Percentiles rank a stretch among this genome's conserved stretches.
Conservation (phyloP, 2,329 filamentous ascomycete species). For the Colletotrichum sp. region DNA sequence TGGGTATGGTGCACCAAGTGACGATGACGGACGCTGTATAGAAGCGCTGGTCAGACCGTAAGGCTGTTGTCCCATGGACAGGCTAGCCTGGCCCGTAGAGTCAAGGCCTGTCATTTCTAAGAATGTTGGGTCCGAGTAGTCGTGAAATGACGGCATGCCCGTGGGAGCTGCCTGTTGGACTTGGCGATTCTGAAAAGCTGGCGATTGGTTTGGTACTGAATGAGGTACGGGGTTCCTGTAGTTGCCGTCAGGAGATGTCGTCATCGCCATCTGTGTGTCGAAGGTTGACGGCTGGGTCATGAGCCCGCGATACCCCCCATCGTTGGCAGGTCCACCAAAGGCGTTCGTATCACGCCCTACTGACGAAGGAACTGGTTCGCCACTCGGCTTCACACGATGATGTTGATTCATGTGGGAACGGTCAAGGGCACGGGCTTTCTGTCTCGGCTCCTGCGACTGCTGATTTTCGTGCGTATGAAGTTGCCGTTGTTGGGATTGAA, state of each 20-base stretch:
- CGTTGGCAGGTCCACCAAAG: background rate
- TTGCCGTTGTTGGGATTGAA: background rate
- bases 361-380: background rate
- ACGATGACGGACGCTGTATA: conserved; percentile 3
- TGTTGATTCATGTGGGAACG: conserved; percentile 17
- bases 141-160: background rate
- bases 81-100: background rate
- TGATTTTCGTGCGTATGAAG: conserved; percentile 25
- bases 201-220: background rate
- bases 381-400: background rate
- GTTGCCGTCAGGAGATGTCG: background rate
- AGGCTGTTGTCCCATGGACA: background rate
- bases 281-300: background rate
- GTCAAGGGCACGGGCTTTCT: background rate
- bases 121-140: conserved; percentile 10
- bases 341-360: background rate
- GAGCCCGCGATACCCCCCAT: background rate
- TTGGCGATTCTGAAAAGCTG: background rate
- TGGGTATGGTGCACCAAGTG: background rate
- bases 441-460: background rate
- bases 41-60: background rate
- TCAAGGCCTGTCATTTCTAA: conserved; percentile 4
- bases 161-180: background rate
- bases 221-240: background rate
- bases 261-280: background rate